Base-by-base conservation (phyloP, 2,329 filamentous ascomycete species). In the Bipolaris bicolor region DNA sequence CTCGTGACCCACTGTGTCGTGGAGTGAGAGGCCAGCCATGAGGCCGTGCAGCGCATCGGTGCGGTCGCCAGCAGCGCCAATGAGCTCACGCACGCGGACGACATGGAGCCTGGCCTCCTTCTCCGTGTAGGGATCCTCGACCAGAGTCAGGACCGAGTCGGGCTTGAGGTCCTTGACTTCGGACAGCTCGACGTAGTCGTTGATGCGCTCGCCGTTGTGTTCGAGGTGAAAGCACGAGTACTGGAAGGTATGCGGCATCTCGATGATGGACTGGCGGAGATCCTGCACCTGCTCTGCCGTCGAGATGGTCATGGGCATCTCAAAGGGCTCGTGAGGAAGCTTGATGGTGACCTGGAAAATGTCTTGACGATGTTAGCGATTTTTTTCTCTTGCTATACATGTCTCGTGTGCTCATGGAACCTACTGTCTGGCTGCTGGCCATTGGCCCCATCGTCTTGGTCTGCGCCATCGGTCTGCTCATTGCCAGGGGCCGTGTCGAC, bases 211-310 rank as follows among this genome's bases (percentile, higher is more conserved):
- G 66, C 92, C 91, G 58, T 91, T 88, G 80, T 93, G 88, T 80
- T 98, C 93, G 70, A 99, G 88, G 80, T 99, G 95, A 82, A 99
- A 99, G 83, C 95, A 99, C 51, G 95, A 96, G 82, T 97, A 97
- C 78, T 96, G 92, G 80, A 97, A 95, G 49, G 94, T 96, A 58
- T 89, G 85, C 5, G 95, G 95, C 48, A 92, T 85, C 79, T 99
- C 95, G 79, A 97, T 92, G 75, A 99, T 90, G 61, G 93, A 94
- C 79, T 98, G 95, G 66, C 95, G 91, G 69, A 99, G 88, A 82
- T 99, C 95, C 79, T 98, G 95, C 60, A 98, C 89, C 77, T 97
- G 94, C 80, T 99, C 96, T 82, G 97, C 90, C 65, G 89, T 89
- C 40, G 92, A 94, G 55, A 96, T 90, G 86, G 92, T 93, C 67